phyloP scores from a whole-genome alignment of 1,284 basidiomycete species.

The Leccinum subrobustum region DNA sequence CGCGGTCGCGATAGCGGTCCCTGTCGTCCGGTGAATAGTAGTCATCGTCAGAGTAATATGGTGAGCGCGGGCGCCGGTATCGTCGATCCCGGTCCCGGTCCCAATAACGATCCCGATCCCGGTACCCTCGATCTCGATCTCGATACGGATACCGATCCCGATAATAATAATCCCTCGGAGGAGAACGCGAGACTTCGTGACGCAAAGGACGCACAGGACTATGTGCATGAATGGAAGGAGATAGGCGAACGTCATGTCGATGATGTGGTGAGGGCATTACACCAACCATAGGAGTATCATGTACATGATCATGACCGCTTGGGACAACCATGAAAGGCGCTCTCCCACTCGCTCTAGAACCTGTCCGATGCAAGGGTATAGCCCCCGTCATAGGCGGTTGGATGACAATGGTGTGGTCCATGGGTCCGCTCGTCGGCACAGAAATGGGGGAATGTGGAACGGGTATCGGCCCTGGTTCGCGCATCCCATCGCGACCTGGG shows the following conservation, averaged over 20 bases:
- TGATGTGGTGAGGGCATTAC: conserved; percentile 14
- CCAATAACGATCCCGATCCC: neutral
- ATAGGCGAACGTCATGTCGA: conserved; percentile 9
- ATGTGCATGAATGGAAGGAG: conserved; percentile 24
- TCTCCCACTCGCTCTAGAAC: conserved; percentile 19
- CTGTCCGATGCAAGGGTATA: conserved; percentile 15
- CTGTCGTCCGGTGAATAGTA: conserved; percentile 14
- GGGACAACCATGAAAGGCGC: conserved; percentile 19
- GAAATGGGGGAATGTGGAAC: conserved; percentile 9
- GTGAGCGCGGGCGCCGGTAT: neutral
- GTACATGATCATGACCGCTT: conserved; percentile 6
- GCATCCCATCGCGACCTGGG: conserved; percentile 9
- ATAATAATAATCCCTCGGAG: conserved; percentile 5
- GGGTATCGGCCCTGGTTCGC: conserved; percentile 2
- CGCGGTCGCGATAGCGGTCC: neutral
- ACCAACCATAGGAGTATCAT: conserved; percentile 12
- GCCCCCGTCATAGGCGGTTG: conserved; percentile 12
- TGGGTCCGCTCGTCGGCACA: neutral
- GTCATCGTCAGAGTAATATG: conserved; percentile 7
- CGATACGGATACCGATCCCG: conserved; percentile 7
- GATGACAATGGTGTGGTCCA: conserved; percentile 18
- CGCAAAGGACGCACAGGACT: conserved; percentile 7
- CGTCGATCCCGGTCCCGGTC: conserved; percentile 9
- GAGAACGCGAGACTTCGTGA: conserved; percentile 10
- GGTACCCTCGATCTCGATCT: neutral